Conservation (phyloP, 306 rosid species). For the Benincasa hispida region DNA sequence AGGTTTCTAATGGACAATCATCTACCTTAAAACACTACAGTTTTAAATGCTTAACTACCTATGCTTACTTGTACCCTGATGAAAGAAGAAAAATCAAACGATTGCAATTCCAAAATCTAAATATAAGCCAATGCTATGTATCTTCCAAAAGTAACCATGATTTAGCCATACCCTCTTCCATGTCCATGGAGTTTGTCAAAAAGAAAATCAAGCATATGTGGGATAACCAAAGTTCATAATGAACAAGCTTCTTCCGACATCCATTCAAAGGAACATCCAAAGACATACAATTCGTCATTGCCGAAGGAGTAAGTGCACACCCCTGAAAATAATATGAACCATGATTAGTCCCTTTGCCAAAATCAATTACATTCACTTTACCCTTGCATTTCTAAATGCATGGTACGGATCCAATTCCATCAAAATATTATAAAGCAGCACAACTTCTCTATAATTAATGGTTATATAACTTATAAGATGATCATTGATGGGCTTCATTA, state of each 20-base stretch:
- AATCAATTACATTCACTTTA: not conserved
- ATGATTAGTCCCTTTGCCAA: conserved; percentile 20
- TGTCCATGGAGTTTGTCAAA: conserved; percentile 20
- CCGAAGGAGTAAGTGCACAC: conserved; percentile 22
- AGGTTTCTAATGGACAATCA: not conserved
- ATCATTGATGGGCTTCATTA: not conserved
- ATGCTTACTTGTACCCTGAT: not conserved
- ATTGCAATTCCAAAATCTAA: conserved; percentile 11
- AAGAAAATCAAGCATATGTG: conserved; percentile 20
- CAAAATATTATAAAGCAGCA: not conserved
- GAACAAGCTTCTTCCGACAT: conserved; percentile 35
- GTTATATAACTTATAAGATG: not conserved
- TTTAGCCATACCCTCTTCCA: conserved; percentile 26
- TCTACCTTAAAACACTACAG: not conserved
- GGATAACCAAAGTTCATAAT: conserved; percentile 26
- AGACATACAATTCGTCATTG: conserved; percentile 29
- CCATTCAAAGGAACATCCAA: conserved; percentile 28
- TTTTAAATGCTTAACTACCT: not conserved
- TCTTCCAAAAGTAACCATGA: conserved; percentile 44
- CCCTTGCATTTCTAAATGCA: not conserved
- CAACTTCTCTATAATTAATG: not conserved
- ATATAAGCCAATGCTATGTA: conserved; percentile 30
- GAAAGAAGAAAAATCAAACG: not conserved
- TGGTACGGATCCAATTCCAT: not conserved
- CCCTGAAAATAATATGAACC: conserved; percentile 22